Percentiles rank a stretch among this genome's conserved stretches.
Evolutionary conservation across 2,329 filamentous ascomycete species (phyloP).

Genomic region (Fusarium veterinarium): DNA sequence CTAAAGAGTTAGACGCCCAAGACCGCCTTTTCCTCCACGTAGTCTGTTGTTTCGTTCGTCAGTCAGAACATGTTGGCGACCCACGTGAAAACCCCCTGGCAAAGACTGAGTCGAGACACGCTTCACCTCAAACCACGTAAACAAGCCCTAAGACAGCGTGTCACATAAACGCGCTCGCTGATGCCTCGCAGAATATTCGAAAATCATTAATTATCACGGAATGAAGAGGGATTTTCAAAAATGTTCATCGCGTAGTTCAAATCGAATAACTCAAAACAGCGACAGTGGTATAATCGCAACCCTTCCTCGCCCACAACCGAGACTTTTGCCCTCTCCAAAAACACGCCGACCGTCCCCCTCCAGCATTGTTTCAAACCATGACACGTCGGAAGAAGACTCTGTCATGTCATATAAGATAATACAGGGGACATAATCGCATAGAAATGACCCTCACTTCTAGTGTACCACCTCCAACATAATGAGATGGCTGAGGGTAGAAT

Average conservation of each 20-base stretch:
- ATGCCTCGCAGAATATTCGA: not conserved
- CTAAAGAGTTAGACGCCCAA: not conserved
- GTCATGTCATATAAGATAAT: conserved; percentile 42
- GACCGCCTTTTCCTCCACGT: not conserved
- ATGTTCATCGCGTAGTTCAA: conserved; percentile 24
- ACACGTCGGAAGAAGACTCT: conserved; percentile 32
- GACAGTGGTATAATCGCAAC: conserved; percentile 41
- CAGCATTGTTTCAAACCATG: conserved; percentile 30
- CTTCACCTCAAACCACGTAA: conserved; percentile 37
- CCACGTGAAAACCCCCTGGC: conserved; percentile 41
- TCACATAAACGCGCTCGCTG: conserved; percentile 16
- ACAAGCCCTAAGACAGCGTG: conserved; percentile 42
- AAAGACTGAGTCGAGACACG: conserved; percentile 35
- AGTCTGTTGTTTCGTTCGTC: not conserved
- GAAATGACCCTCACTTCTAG: conserved; percentile 34
- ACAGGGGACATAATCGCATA: conserved; percentile 40
- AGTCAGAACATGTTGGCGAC: conserved; percentile 14
- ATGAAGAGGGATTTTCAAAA: not conserved
- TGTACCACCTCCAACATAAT: conserved; percentile 30
- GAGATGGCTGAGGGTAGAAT: conserved; percentile 36
- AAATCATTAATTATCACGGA: not conserved
- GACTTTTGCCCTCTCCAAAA: conserved; percentile 23
- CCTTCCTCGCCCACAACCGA: conserved; percentile 31
- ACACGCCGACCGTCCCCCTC: conserved; percentile 30
- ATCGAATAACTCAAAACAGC: conserved; percentile 28